Evolutionary conservation across 306 rosid species (phyloP), one percentile per base, ranked within the genome.

Genomic region (Abrus pulchellus): DNA sequence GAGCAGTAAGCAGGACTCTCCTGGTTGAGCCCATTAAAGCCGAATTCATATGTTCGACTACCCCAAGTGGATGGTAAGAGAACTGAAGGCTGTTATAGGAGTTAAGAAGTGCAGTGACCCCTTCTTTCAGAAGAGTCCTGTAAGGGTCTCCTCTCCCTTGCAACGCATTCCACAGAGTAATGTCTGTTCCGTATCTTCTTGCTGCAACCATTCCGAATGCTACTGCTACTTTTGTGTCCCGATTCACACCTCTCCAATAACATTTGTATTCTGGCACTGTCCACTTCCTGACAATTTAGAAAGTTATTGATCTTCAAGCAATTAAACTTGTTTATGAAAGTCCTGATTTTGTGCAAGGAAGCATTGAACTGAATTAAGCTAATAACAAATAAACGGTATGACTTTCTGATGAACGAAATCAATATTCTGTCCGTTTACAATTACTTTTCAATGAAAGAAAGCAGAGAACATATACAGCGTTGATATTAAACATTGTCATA

Each of bases 141-240:
- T 89, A 89, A 74, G 91, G 89, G 73, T 94, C 98, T 84, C 94
- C 97, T 86, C 92, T 87, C 34, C 97, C 97, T 33, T 92, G 88
- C 45, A 90, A 75, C 1, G 92, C 98, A 53, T 88, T 77, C 97
- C 91, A 83, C 84, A 94, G 79, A 64, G 97, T 90, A 30, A 92
- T 74, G 74, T 94, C 94, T 13, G 88, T 87, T 54, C 98, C 97
- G 29, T 89, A 94, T 67, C 89, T 86, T 50, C 88, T 82, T 0
- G 88, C 93, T 0, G 97, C 97, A 2, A 33, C 32, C 76, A 84
- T 43, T 72, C 98, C 98, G 45, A 94, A 92, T 32, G 88, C 69
- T 44, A 87, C 90, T 7, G 89, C 89, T 8, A 89, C 98, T 80
- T 94, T 92, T 1, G 93, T 89, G 74, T 91, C 93, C 10, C 85